Base-by-base conservation (phyloP, 352 stramenopile species). In the Globisporangium camurandrum region DNA sequence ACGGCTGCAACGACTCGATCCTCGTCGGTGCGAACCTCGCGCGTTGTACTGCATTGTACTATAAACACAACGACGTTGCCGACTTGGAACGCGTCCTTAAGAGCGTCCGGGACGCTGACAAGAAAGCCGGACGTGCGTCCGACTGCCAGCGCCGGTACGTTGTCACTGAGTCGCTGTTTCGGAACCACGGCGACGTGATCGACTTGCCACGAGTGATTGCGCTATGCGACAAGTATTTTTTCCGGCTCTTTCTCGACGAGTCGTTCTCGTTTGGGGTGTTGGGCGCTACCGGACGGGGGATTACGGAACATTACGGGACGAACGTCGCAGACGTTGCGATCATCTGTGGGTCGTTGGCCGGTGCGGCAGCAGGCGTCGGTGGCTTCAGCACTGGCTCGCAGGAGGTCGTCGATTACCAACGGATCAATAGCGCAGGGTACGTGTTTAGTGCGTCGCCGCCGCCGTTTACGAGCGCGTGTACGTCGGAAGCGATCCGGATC, bases 371-470 rank as follows among this genome's bases (percentile, higher is more conserved):
- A 6, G 95, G 82, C 53, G 86, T 99, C 44, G 97, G 97, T 22
- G 97, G 97, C 41, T 94, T 99, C 52, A 98, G 93, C 54, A 95
- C 98, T 34, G 97, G 97, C 12, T 96, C 84, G 46, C 83, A 95
- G 60, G 95, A 99, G 53, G 90, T 99, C 6, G 92, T 98, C 10
- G 94, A 98, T 69, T 97, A 98, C 79, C 97, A 99, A 73, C 89
- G 97, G 44, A 84, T 99, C 30, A 98, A 93, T 61, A 97, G 93
- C 36, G 95, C 95, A 6, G 96, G 96, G 45, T 99, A 99, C 69
- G 97, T 96, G 59, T 99, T 98, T 71, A 98, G 92, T 56, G 97
- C 97, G n/a, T 97, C 95, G 45, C 84, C 92, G 23, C 95, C 96
- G 31, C 97, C 97, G 9, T 99, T 99, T 69, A 95, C 96, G 49